Evolutionary conservation across 2,329 filamentous ascomycete genomes (phyloP).

Genomic region (Pseudocercospora crystallina): DNA sequence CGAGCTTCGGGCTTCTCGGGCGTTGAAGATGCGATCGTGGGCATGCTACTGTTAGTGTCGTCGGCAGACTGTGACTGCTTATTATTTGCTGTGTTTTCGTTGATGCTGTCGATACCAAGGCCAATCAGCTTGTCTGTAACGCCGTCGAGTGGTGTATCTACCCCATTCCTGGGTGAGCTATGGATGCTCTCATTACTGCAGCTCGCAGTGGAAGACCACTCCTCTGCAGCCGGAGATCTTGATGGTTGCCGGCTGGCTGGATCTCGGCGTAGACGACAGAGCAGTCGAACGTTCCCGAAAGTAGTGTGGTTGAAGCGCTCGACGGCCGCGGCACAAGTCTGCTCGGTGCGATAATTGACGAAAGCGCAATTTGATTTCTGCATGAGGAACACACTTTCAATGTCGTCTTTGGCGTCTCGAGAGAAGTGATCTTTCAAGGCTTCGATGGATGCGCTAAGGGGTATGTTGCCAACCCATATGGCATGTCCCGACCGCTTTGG

Average conservation of each 20-base stretch:
- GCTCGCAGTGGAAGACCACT: not conserved
- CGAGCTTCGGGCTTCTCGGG: constrained; percentile 39
- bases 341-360: constrained; percentile 86
- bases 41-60: not conserved
- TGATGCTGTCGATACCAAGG: not conserved
- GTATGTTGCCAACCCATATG: constrained; percentile 93
- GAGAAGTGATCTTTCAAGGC: constrained; percentile 89
- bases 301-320: constrained; percentile 83
- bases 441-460: constrained; percentile 76
- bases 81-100: not conserved
- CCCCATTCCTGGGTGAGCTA: not conserved
- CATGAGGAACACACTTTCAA: constrained; percentile 89
- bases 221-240: constrained; percentile 1
- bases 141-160: not conserved
- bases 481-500: constrained; percentile 75
- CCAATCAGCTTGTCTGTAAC: not conserved
- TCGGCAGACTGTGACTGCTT: not conserved
- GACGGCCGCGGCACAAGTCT: constrained; percentile 72
- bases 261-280: constrained; percentile 71
- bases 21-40: no score
- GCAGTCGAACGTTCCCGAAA: constrained; percentile 81
- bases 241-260: no score
- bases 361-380: constrained; percentile 97
- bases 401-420: constrained; percentile 66
- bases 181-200: not conserved